Evolutionary conservation across 352 stramenopile genomes (phyloP).

Genomic region (Pythium sp.): DNA sequence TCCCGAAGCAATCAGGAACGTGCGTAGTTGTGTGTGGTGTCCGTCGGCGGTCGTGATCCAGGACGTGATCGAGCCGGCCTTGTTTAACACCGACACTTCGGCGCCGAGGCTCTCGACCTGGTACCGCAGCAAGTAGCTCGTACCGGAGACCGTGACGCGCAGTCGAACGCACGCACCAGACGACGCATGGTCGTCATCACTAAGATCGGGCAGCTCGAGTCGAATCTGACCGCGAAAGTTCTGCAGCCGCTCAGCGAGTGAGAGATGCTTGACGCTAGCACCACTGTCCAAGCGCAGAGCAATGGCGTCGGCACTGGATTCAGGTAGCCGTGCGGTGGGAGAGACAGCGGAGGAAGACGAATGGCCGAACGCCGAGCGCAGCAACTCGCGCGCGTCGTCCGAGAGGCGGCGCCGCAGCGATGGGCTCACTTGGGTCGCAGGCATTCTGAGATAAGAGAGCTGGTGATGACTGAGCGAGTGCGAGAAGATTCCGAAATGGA

Average conservation of each 20-base stretch:
- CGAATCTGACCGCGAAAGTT: slow-evolving; percentile 44
- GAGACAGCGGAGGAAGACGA: not conserved
- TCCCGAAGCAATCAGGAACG: slow-evolving; percentile 20
- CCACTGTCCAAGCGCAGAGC: not conserved
- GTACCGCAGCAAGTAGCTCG: slow-evolving; percentile 44
- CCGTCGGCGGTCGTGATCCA: slow-evolving; percentile 48
- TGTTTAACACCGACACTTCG: slow-evolving; percentile 46
- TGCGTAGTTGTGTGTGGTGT: slow-evolving; percentile 33
- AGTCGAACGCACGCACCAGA: slow-evolving; percentile 21
- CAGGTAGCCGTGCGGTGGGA: not conserved
- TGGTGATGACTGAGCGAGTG: not conserved
- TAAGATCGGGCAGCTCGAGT: slow-evolving; percentile 28
- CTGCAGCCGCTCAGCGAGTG: slow-evolving; percentile 38
- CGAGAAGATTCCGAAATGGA: slow-evolving; percentile 9
- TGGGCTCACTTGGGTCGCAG: slow-evolving; percentile 45
- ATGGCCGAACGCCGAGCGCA: slow-evolving; percentile 34
- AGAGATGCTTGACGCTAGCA: slow-evolving; percentile 21
- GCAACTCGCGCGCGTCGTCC: slow-evolving; percentile 51
- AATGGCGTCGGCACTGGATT: not conserved
- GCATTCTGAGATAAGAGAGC: slow-evolving; percentile 23
- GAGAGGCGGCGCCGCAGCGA: slow-evolving; percentile 49
- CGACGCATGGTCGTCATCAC: not conserved
- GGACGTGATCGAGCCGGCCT: slow-evolving; percentile 32
- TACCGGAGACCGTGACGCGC: slow-evolving; percentile 29
- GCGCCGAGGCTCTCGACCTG: slow-evolving; percentile 33